Base-by-base conservation (phyloP, 2,329 filamentous ascomycete species). In the Alternaria gaisen region DNA sequence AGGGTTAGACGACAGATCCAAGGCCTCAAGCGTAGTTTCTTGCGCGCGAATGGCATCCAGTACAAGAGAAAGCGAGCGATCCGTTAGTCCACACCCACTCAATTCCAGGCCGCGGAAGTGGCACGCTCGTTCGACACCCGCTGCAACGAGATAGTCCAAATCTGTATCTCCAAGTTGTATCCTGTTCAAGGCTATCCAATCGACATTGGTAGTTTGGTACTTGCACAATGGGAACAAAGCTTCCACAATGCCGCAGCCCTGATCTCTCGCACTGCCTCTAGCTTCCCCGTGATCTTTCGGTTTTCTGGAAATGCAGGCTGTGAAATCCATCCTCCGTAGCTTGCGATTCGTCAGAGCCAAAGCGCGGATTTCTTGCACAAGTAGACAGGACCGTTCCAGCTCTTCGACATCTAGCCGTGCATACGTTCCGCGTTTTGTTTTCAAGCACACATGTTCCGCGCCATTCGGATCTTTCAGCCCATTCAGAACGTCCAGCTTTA, bases 151-250 rank as follows among this genome's bases (percentile, higher is more conserved):
- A 66, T 86, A 86, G 63, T 91, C 90, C 54, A 91, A 79, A 76
- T 92, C 90, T 0, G 87, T 87, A 55, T 92, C 90, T 41, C 88
- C 88, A n/a, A 92, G 83, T 61, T 86, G 84, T 62, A 91, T 89
- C 12, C 88, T 88, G 61, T 88, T 91, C 60, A 92, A 77, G 22
- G 86, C 83, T 54, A 92, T 85, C 89, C 90, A 92, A 72, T 90
- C 88, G 18, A 91, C 86, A 68, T 88, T 90, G 0, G 90, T 91
- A 24, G 88, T 82, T 67, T 90, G 86, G 62, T 86, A 85, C 64
- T 87, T 87, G 76, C 88, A 91, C 6, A 91, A 80, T 1, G 89
- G 88, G 67, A 90, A 88, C 5, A 92, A 80, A 3, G 89, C 90
- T 72, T 90, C 88, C 18, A 90, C 87, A 50, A 92, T 88, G 41